Evolutionary conservation across 768 basidiomycete genomes (phyloP).

Genomic region (Boletus patriciae): DNA sequence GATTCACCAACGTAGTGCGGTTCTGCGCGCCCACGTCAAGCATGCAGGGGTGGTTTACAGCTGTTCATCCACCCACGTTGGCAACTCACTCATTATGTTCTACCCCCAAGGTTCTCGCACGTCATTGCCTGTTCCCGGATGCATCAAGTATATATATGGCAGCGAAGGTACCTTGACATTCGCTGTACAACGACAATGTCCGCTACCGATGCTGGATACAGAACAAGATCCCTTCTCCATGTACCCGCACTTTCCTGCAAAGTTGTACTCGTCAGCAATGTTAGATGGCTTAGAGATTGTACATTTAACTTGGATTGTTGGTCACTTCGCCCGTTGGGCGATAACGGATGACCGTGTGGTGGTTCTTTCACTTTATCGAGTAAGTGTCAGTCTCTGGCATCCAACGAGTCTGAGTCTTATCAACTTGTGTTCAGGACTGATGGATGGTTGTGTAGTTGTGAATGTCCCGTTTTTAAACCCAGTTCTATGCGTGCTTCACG

Average conservation of each 20-base stretch:
- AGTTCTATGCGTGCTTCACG: no score
- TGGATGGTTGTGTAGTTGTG: no score
- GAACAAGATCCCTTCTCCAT: neutral
- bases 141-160: slow-evolving; percentile 18
- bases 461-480: no score
- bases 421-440: no score
- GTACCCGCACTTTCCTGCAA: neutral
- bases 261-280: neutral
- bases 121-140: slow-evolving; percentile 4
- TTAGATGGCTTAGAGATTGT: neutral
- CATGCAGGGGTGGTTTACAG: slow-evolving; percentile 7
- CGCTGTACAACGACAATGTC: slow-evolving; percentile 5
- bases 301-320: slow-evolving; percentile 4
- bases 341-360: slow-evolving; percentile 1
- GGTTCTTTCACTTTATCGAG: neutral
- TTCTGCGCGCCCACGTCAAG: neutral
- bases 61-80: slow-evolving; percentile 1
- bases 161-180: neutral
- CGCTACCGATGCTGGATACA: neutral
- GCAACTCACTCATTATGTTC: slow-evolving; percentile 17
- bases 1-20: no score
- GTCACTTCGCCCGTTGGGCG: slow-evolving; percentile 5
- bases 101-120: neutral
- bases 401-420: no score
- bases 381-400: no score